phyloP scores from a whole-genome alignment of 1,284 basidiomycete genomes.

The Apiotrichum akiyoshidainum region DNA sequence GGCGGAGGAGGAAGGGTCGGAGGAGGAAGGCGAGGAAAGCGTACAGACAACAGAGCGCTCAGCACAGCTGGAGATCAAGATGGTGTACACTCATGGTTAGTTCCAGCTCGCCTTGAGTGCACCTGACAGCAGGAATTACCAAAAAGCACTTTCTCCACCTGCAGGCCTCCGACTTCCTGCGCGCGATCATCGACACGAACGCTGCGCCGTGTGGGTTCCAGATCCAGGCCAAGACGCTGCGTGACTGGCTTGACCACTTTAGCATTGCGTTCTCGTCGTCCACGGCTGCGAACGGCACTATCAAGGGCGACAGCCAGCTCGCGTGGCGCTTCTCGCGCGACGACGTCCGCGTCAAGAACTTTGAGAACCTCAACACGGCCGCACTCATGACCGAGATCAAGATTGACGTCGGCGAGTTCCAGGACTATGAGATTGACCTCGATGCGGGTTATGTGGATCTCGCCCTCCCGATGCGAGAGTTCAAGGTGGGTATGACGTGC shows the following conservation, averaged over 20 bases:
- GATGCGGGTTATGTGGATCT: constrained; percentile 35
- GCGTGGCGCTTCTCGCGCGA: constrained; percentile 45
- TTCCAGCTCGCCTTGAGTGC: not conserved
- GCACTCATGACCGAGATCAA: constrained; percentile 44
- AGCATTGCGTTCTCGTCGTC: constrained; percentile 26
- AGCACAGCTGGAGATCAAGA: constrained; percentile 29
- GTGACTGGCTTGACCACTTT: constrained; percentile 51
- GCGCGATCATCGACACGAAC: constrained; percentile 43
- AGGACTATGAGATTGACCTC: constrained; percentile 34
- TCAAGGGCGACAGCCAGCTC: constrained; percentile 38
- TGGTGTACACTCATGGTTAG: constrained; percentile 49
- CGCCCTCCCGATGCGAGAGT: constrained; percentile 50
- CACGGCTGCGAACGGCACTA: constrained; percentile 7
- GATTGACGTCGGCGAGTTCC: constrained; percentile 43
- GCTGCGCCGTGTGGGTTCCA: constrained; percentile 43
- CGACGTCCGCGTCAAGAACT: constrained; percentile 45
- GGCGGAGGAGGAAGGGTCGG: constrained; percentile 7
- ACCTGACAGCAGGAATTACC: constrained; percentile 37
- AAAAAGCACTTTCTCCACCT: constrained; percentile 49
- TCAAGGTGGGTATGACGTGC: constrained; percentile 37
- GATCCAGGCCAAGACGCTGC: constrained; percentile 39
- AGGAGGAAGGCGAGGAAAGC: constrained; percentile 9
- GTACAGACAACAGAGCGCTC: constrained; percentile 10
- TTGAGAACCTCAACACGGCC: constrained; percentile 24
- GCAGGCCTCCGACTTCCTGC: constrained; percentile 39